Percentiles rank a stretch among this genome's conserved stretches.
Evolutionary conservation across 352 stramenopile species (phyloP).

Genomic region (Globisporangium apiculatum): DNA sequence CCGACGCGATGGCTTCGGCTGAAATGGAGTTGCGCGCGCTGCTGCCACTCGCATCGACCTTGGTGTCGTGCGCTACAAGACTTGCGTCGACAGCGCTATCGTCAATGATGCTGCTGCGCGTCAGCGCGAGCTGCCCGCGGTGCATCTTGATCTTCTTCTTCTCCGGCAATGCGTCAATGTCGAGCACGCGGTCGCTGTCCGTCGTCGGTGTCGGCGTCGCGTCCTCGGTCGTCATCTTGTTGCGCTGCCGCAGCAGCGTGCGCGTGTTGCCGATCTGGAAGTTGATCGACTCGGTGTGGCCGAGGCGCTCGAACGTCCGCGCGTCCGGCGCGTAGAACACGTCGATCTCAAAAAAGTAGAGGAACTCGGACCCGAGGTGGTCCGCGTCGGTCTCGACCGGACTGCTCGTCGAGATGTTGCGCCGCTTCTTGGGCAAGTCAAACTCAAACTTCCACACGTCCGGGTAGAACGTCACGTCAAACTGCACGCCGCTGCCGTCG

Average conservation of each 20-base stretch:
- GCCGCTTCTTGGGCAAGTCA: constrained; percentile 82
- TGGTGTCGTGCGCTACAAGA: constrained; percentile 1
- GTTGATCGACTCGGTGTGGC: constrained; percentile 63
- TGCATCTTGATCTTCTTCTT: constrained; percentile 77
- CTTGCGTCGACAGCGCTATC: constrained; percentile 9
- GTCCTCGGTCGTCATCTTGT: constrained; percentile 59
- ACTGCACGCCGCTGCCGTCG: constrained; percentile 40
- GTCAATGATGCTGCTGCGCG: constrained; percentile 34
- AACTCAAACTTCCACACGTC: constrained; percentile 90
- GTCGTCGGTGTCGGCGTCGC: constrained; percentile 17
- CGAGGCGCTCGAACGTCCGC: constrained; percentile 47
- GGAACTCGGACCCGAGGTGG: constrained; percentile 43
- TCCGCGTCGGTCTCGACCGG: constrained; percentile 22
- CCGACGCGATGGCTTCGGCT: constrained; percentile 27
- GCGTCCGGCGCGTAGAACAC: constrained; percentile 70
- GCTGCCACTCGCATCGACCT: constrained; percentile 3
- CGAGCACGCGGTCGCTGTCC: constrained; percentile 40
- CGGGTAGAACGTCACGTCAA: constrained; percentile 80
- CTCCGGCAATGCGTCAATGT: constrained; percentile 50
- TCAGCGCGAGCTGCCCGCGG: constrained; percentile 26
- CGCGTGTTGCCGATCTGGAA: constrained; percentile 86
- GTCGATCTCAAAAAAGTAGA: constrained; percentile 86
- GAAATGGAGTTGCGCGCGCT: constrained; percentile 22
- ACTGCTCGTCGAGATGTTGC: constrained; percentile 34
- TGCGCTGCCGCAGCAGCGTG: constrained; percentile 74